These are phyloP conservation scores for Candida sp. DNA, from an alignment of 1,139 yeast genomes.

Conservation along the genomic window DNA sequence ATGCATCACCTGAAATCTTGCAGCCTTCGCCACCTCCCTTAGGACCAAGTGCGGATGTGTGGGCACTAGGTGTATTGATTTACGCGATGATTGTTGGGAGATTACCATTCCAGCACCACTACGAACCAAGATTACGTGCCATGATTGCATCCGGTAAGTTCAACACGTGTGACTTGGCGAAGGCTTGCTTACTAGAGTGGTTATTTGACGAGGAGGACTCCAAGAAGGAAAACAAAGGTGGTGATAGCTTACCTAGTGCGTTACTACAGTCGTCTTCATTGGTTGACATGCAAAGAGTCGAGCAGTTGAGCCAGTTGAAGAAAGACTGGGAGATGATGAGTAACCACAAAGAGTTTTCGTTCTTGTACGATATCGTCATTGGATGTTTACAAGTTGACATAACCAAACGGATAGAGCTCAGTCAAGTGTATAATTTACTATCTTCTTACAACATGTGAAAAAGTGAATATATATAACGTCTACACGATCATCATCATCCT, in stretches of 20 bases:
- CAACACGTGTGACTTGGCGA: constrained; percentile 46
- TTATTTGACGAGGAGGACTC: constrained; percentile 20
- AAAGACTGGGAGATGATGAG: constrained; percentile 24
- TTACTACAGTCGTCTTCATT: constrained; percentile 21
- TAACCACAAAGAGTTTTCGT: constrained; percentile 22
- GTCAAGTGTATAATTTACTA: constrained; percentile 2
- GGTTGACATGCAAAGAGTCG: constrained; percentile 26
- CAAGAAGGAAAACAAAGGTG: constrained; percentile 10
- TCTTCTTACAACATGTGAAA: neutral
- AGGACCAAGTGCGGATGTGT: constrained; percentile 79
- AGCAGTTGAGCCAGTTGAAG: constrained; percentile 17
- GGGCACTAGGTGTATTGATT: constrained; percentile 88
- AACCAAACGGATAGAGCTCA: constrained; percentile 35
- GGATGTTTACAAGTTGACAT: constrained; percentile 62
- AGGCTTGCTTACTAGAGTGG: constrained; percentile 35
- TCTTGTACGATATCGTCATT: constrained; percentile 47
- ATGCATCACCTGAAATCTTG: constrained; percentile 88
- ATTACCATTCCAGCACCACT: constrained; percentile 83
- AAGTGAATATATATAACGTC: neutral
- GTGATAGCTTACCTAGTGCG: constrained; percentile 11
- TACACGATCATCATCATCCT: too few species aligned
- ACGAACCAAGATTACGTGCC: constrained; percentile 77
- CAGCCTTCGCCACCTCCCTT: constrained; percentile 69
- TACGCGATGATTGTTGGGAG: constrained; percentile 76
- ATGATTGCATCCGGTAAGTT: constrained; percentile 73